phyloP scores from a whole-genome alignment of 192 early-diverging fungal species.

The Coemansia aciculifera region DNA sequence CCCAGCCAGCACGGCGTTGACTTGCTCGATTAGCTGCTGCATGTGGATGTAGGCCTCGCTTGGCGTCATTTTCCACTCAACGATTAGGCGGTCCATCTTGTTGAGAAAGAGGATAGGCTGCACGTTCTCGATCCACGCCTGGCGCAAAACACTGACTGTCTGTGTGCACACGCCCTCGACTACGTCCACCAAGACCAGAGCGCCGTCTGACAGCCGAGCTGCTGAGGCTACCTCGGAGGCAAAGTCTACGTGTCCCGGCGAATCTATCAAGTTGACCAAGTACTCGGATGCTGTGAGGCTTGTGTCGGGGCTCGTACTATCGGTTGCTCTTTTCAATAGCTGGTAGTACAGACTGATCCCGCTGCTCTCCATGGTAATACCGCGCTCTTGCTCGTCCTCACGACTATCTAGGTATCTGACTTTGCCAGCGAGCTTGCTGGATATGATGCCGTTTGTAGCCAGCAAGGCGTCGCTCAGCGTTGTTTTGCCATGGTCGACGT shows the following conservation, averaged over 20 bases:
- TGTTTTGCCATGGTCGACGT: conserved; percentile 99
- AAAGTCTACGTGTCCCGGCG: conserved; percentile 98
- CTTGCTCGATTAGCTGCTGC: conserved; percentile 93
- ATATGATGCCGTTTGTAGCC: conserved; percentile 99
- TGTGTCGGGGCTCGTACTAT: background rate
- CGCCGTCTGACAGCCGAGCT: conserved; percentile 94
- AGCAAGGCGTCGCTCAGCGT: conserved; percentile 93
- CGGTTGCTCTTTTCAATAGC: conserved; percentile 49
- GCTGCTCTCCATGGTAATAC: conserved; percentile 98
- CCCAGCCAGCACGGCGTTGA: conserved; percentile 93
- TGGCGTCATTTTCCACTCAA: conserved; percentile 90
- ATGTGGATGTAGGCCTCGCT: conserved; percentile 90
- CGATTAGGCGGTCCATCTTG: conserved; percentile 96
- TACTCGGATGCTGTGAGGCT: conserved; percentile 61
- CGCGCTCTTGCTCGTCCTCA: conserved; percentile 96
- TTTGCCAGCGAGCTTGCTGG: conserved; percentile 90
- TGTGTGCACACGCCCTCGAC: conserved; percentile 99
- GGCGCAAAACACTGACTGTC: conserved; percentile 92
- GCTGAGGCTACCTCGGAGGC: conserved; percentile 99
- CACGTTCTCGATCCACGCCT: conserved; percentile 92
- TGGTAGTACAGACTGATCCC: conserved; percentile 95
- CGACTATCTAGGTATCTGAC: conserved; percentile 93
- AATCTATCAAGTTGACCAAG: conserved; percentile 96
- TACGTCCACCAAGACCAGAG: conserved; percentile 91
- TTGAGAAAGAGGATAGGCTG: conserved; percentile 93